Evolutionary conservation across 345 rosid genomes (phyloP).

Genomic region (Gossypium stocksii): DNA sequence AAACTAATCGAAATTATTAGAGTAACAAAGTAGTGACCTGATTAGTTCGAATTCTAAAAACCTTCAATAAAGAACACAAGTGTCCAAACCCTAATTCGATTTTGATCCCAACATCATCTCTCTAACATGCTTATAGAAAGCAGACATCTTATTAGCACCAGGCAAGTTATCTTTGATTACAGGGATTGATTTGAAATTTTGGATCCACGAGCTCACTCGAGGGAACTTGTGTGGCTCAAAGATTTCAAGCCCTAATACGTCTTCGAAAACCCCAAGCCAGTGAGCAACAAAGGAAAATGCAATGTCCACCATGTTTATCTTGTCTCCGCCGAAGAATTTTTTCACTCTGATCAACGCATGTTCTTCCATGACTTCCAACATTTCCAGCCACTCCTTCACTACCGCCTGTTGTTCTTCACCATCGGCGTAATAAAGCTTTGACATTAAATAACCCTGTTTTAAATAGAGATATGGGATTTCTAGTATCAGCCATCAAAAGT

Average conservation of each 20-base stretch:
- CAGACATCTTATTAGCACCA: not conserved
- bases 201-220: constrained; percentile 14
- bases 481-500: too few relatives aligned
- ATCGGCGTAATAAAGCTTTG: not conserved
- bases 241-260: not conserved
- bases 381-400: constrained; percentile 1
- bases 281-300: constrained; percentile 15
- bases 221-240: constrained; percentile 16
- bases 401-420: constrained; percentile 21
- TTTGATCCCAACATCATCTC: not conserved
- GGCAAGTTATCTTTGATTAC: constrained; percentile 17
- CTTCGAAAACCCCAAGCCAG: constrained; percentile 6
- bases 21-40: too few relatives aligned
- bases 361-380: constrained; percentile 16
- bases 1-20: too few relatives aligned
- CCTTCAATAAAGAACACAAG: too few relatives aligned
- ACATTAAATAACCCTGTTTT: not conserved
- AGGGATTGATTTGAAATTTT: constrained; percentile 3
- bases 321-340: constrained; percentile 18
- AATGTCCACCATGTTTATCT: constrained; percentile 19
- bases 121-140: not conserved
- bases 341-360: not conserved
- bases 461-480: not conserved
- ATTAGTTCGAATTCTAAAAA: too few relatives aligned
- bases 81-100: not conserved